Base-by-base conservation (phyloP, 192 early-diverging fungal species). In the Pilaira anomala region DNA sequence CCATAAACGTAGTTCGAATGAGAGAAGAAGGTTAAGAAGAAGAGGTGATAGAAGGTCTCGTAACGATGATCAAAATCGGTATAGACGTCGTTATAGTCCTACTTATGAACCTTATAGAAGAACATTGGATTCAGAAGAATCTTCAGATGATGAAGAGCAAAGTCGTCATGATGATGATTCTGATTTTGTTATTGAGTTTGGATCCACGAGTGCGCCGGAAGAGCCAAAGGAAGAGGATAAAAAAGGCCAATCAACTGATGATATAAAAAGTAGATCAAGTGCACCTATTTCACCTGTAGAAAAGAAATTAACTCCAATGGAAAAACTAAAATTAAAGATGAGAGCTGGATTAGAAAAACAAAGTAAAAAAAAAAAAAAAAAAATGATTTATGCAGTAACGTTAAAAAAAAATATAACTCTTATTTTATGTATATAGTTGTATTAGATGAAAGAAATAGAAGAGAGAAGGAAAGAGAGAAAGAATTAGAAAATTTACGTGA, bases 251-350 rank as follows among this genome's bases (percentile, higher is more conserved):
- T n/a, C n/a, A n/a, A 29, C 59, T 16, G 28, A 54, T 29, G n/a
- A n/a, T 21, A 48, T 44, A 14, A 58, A 41, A 22, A 49, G 7
- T 53, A 29, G 25, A 30, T 54, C 8, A 18, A 57, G 55, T 42
- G 55, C 44, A 16, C 25, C 45, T 29, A 4, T 53, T 19, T 42
- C 36, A n/a, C 51, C 48, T 12, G 50, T 44, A 2, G 63, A 70
- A 28, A 70, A 71, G 51, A 77, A 74, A 44, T 61, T 77, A 26
- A 77, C 68, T 6, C 76, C 76, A 6, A 70, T 73, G 64, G 76
- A 77, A 28, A 77, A 77, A 68, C 39, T 77, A 8, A 72, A 74
- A 26, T 26, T 77, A 44, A 77, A 74, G 51, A 70, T 73, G 67
- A 59, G 72, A 50, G 66, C 69, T 42, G 71, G 72, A 24, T 58